Evolutionary conservation across 1,284 basidiomycete genomes (phyloP).

Genomic region (Cryptococcus deneoformans): DNA sequence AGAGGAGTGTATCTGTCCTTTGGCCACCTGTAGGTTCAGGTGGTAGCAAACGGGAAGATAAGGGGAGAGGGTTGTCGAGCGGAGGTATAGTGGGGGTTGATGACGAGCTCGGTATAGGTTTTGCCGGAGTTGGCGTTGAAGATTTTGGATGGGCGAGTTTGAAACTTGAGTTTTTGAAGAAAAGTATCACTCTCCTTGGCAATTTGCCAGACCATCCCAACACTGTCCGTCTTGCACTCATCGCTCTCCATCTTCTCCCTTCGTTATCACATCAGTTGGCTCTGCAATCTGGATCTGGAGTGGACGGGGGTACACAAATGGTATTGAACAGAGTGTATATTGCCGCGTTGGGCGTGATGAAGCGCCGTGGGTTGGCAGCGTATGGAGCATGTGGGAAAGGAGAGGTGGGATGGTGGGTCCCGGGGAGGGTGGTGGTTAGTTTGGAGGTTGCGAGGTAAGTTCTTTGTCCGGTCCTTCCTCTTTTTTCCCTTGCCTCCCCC

Average conservation of each 20-base stretch:
- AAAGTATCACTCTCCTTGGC: constrained; percentile 86
- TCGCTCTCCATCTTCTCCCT: constrained; percentile 58
- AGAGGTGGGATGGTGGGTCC: constrained; percentile 74
- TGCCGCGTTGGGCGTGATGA: constrained; percentile 55
- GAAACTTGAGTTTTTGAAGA: constrained; percentile 84
- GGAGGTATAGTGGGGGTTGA: no score
- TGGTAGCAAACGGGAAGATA: neutral
- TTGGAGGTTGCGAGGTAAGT: constrained; percentile 73
- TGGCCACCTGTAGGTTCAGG: neutral
- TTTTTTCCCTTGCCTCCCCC: no score
- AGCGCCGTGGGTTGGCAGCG: no score
- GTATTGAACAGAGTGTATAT: constrained; percentile 70
- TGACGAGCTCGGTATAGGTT: neutral
- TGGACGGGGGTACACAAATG: constrained; percentile 58
- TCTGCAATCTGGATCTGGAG: constrained; percentile 61
- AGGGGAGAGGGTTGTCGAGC: neutral
- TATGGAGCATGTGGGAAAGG: constrained; percentile 63
- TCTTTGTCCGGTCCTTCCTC: neutral
- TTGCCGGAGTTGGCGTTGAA: neutral
- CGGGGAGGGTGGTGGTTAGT: constrained; percentile 70
- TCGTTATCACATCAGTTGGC: constrained; percentile 50
- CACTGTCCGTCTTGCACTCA: constrained; percentile 51
- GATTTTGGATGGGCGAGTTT: constrained; percentile 87
- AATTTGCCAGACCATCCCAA: constrained; percentile 60
- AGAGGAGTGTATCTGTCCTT: neutral